These are phyloP conservation scores for Setomelanomma holmii DNA, from an alignment of 2,329 filamentous ascomycete species.

Conservation along the genomic window DNA sequence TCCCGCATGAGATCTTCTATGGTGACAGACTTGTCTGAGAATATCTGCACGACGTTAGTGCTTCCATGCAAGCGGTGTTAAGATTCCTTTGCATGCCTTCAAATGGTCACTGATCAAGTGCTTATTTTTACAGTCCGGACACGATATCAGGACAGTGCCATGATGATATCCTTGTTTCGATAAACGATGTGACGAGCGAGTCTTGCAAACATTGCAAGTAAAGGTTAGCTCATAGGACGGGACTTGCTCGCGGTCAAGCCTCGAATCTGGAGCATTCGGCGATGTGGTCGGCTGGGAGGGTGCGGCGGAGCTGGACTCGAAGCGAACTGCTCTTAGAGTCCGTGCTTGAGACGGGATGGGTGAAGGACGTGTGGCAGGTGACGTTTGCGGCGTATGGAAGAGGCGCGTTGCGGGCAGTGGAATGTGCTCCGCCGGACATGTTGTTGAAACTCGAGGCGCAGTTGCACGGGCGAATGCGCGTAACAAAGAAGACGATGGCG, in stretches of 20 bases:
- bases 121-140: constrained; percentile 82
- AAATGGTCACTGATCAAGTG: constrained; percentile 94
- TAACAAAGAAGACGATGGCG: constrained; percentile 29
- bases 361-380: constrained; percentile 24
- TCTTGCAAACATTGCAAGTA: constrained; percentile 85
- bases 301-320: constrained; percentile 33
- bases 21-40: constrained; percentile 73
- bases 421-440: constrained; percentile 27
- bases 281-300: constrained; percentile 30
- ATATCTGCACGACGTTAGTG: constrained; percentile 60
- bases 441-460: constrained; percentile 20
- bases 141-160: constrained; percentile 87
- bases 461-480: constrained; percentile 28
- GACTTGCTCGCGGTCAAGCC: constrained; percentile 48
- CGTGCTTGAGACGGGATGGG: constrained; percentile 14
- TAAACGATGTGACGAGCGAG: constrained; percentile 82
- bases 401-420: constrained; percentile 32
- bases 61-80: neutral
- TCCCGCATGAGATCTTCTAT: constrained; percentile 80
- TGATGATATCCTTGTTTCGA: constrained; percentile 95
- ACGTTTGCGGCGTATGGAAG: constrained; percentile 40
- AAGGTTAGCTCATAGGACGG: constrained; percentile 89
- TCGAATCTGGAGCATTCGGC: constrained; percentile 42
- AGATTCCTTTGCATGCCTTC: constrained; percentile 52
- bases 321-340: constrained; percentile 23